Evolutionary conservation across 78 protist genomes (phyloP), one percentile per base, ranked within the genome.

Genomic region (Planoprotostelium fungivorum): DNA sequence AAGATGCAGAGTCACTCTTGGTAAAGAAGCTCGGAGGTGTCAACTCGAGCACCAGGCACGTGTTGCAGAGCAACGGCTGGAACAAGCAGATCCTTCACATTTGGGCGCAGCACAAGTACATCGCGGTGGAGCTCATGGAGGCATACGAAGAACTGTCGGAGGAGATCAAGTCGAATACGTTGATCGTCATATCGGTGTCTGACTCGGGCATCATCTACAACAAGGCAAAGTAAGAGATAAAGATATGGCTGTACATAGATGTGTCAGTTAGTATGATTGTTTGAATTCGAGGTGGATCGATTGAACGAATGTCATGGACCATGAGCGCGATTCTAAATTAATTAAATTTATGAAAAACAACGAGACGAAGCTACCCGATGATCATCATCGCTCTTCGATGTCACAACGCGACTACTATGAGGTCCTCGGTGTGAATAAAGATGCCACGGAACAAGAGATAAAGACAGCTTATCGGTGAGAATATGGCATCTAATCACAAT

Each of bases 51-150:
- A 63, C 91, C 31, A 90, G 84, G 73, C 90, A 89, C 0, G 88
- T 84, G 0, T n/a, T 84, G 16, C 37, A 63, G 9, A 5, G 28
- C 0, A 90, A 94, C 38, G 91, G 86, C 83, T 94, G 96, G 96
- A 94, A 94, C 73, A 94, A 94, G 89, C 96, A 94, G 93, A 89
- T 94, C 63, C 86, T 94, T 34, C 93, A 91, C 87, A 38, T 94
- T 83, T 91, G 91, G 93, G 89, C 96, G 73, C 31, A 51, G 73
- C 5, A 16, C 73, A 5, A 51, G 73, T 16, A 16, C 31, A 16
- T 51, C 73, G 73, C 73, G 5, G 73, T 25, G 73, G 73, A 25
- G 73, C 31, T 51, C 31, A 51, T 25, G 31, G 16, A 16, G 16
- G 73, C 16, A 25, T 51, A 51, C 73, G 73, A 51, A 16, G 16